Evolutionary conservation across 1,284 basidiomycete species (phyloP).

Genomic region (Fistulina hepatica): DNA sequence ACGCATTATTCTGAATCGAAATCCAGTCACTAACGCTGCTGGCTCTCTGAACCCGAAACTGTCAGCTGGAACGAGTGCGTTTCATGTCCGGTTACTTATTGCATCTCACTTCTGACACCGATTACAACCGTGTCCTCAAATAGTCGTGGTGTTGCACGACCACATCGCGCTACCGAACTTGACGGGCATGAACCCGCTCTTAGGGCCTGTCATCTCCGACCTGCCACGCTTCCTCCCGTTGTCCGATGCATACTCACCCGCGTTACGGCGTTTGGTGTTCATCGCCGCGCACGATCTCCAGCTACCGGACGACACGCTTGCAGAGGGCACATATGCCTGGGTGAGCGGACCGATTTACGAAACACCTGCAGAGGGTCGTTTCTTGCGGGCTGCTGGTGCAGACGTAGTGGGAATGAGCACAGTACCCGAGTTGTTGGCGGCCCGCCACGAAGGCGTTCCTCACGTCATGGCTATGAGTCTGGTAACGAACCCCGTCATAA

Average conservation of each 20-base stretch:
- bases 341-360: constrained; percentile 81
- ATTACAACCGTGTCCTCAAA: no score
- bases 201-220: constrained; percentile 50
- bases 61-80: constrained; percentile 71
- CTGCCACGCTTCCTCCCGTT: constrained; percentile 68
- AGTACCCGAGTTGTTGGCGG: constrained; percentile 80
- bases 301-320: constrained; percentile 34
- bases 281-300: constrained; percentile 51
- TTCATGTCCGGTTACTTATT: neutral
- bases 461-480: constrained; percentile 68
- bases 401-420: constrained; percentile 88
- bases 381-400: constrained; percentile 59
- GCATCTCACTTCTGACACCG: constrained; percentile 3
- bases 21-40: constrained; percentile 73
- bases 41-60: constrained; percentile 65
- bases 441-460: constrained; percentile 55
- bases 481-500: constrained; percentile 75
- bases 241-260: constrained; percentile 66
- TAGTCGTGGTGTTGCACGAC: constrained; percentile 75
- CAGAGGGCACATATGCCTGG: constrained; percentile 79
- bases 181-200: constrained; percentile 67
- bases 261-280: constrained; percentile 59
- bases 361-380: constrained; percentile 70
- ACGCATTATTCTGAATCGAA: no score
- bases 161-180: constrained; percentile 74